phyloP scores from a whole-genome alignment of 2,329 filamentous ascomycete species.

The Claviceps humidiphila region DNA sequence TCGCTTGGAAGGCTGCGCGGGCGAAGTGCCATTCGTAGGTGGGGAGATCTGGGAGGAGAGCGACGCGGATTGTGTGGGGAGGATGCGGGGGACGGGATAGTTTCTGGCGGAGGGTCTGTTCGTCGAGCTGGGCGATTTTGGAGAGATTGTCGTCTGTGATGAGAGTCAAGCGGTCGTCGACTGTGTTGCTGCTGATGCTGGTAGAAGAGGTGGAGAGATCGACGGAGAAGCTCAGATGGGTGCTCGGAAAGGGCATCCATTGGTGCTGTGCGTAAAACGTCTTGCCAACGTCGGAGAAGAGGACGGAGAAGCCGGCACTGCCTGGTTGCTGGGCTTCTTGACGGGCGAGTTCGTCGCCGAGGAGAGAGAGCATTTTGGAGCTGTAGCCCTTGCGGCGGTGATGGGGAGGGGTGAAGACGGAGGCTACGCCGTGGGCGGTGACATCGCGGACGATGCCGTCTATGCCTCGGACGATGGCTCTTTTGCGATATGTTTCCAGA shows the following conservation, averaged over 20 bases:
- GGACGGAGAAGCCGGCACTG: slow-evolving; percentile 51
- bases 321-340: slow-evolving; percentile 15
- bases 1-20: slow-evolving; percentile 69
- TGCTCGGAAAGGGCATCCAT: slow-evolving; percentile 63
- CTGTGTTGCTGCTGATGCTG: slow-evolving; percentile 13
- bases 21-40: slow-evolving; percentile 44
- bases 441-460: slow-evolving; percentile 33
- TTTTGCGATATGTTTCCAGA: slow-evolving; percentile 52
- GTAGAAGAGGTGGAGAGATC: neutral
- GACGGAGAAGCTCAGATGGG: slow-evolving; percentile 51
- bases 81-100: slow-evolving; percentile 23
- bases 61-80: slow-evolving; percentile 18
- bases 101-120: slow-evolving; percentile 41
- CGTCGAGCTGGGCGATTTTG: slow-evolving; percentile 50
- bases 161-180: slow-evolving; percentile 15
- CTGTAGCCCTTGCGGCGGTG: slow-evolving; percentile 66
- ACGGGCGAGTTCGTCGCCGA: slow-evolving; percentile 32
- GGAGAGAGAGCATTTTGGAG: slow-evolving; percentile 56
- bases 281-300: slow-evolving; percentile 81
- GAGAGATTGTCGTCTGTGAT: slow-evolving; percentile 49
- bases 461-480: slow-evolving; percentile 31
- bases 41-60: slow-evolving; percentile 19
- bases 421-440: slow-evolving; percentile 60
- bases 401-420: slow-evolving; percentile 60
- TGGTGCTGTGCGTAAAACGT: slow-evolving; percentile 65